Evolutionary conservation across 2,329 filamentous ascomycete species (phyloP).

Genomic region (Cryphonectria radicalis): DNA sequence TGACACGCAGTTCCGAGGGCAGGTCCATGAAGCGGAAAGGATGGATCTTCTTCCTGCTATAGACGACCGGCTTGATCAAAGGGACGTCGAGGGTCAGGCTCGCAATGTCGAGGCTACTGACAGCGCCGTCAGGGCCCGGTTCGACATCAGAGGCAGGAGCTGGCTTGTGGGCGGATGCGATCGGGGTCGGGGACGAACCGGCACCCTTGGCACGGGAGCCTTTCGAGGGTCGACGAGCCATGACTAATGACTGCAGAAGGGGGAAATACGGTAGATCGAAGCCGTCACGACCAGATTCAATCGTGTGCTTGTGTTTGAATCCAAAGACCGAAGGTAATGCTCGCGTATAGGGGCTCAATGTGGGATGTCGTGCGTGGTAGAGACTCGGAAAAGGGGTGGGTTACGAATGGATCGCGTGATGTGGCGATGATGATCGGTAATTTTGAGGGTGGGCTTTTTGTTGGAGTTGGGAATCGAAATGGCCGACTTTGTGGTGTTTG

Average conservation of each 20-base stretch:
- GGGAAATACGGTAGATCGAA: background rate
- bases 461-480: background rate
- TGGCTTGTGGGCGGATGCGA: constrained; percentile 44
- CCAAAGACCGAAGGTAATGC: background rate
- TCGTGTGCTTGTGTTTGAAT: background rate
- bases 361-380: background rate
- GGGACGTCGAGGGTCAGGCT: constrained; percentile 48
- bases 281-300: background rate
- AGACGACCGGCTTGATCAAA: constrained; percentile 30
- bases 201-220: constrained; percentile 39
- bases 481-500: background rate
- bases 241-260: constrained; percentile 23
- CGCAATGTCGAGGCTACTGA: constrained; percentile 47
- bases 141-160: constrained; percentile 45
- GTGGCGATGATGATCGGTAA: background rate
- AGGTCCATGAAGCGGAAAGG: constrained; percentile 70
- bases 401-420: constrained; percentile 11
- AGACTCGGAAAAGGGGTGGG: background rate
- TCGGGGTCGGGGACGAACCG: constrained; percentile 40
- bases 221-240: constrained; percentile 38
- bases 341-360: background rate
- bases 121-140: constrained; percentile 45
- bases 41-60: constrained; percentile 39
- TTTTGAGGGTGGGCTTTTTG: background rate
- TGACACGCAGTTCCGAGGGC: constrained; percentile 70